phyloP scores from a whole-genome alignment of 495 filamentous ascomycete genomes.

The Clohesyomyces aquaticus region DNA sequence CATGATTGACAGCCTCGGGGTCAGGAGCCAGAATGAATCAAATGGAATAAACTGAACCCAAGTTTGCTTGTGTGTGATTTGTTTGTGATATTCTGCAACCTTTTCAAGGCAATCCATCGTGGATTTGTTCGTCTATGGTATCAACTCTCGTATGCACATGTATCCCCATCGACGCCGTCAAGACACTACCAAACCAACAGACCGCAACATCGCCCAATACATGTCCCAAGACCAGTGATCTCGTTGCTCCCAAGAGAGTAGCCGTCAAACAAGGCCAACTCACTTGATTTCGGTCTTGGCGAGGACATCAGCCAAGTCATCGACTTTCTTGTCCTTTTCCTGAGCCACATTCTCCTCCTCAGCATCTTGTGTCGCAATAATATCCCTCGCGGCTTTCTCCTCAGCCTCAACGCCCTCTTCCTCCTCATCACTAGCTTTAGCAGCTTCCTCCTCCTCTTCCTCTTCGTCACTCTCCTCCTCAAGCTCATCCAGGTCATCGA shows the following conservation, averaged over 20 bases:
- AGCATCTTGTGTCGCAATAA: slow-evolving; percentile 69
- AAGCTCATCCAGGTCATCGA: slow-evolving; percentile 82
- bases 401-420: slow-evolving; percentile 57
- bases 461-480: slow-evolving; percentile 65
- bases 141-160: not conserved
- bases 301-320: slow-evolving; percentile 75
- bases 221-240: not conserved
- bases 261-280: not conserved
- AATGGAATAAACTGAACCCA: not conserved
- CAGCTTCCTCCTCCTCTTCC: slow-evolving; percentile 67
- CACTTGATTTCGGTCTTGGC: slow-evolving; percentile 60
- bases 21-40: not conserved
- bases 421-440: slow-evolving; percentile 56
- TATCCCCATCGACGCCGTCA: not conserved
- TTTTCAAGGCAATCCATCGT: not conserved
- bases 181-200: not conserved
- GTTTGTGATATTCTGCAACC: too few relatives aligned
- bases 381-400: slow-evolving; percentile 61
- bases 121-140: not conserved
- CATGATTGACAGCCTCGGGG: not conserved
- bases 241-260: not conserved
- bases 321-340: slow-evolving; percentile 76
- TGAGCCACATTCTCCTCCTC: slow-evolving; percentile 74
- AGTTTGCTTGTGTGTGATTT: too few relatives aligned
- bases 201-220: not conserved